Conservation (phyloP, 2,329 filamentous ascomycete genomes). For the Colletotrichum lini region DNA sequence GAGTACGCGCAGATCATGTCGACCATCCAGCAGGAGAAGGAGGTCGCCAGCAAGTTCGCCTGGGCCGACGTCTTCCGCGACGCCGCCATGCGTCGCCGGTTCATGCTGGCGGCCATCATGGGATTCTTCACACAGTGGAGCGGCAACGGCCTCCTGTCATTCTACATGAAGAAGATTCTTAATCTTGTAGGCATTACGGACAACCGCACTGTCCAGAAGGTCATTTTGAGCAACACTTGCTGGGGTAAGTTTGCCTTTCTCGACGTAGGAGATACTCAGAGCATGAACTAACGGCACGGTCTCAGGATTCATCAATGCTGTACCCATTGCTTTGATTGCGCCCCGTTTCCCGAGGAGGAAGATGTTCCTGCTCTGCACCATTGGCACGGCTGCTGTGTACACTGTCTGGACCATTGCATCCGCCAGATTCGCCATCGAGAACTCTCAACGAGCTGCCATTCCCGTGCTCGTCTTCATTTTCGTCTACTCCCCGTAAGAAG, state of each 20-base stretch:
- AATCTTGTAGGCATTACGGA: constrained; percentile 56
- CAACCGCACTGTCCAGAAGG: constrained; percentile 53
- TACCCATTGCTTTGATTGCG: constrained; percentile 54
- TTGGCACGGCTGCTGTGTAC: constrained; percentile 54
- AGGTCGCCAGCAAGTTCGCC: constrained; percentile 60
- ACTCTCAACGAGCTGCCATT: constrained; percentile 51
- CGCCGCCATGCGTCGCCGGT: constrained; percentile 57
- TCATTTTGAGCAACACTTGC: constrained; percentile 56
- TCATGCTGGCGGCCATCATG: constrained; percentile 62
- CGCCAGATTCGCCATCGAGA: constrained; percentile 54
- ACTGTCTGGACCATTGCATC: constrained; percentile 57
- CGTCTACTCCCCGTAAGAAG: constrained; percentile 55
- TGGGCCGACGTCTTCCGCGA: constrained; percentile 54
- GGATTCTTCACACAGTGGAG: constrained; percentile 60
- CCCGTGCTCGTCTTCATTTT: constrained; percentile 60
- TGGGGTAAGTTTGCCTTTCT: constrained; percentile 45
- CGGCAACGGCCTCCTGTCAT: constrained; percentile 52
- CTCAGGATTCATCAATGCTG: constrained; percentile 51
- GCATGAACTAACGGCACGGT: neutral
- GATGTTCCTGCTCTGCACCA: constrained; percentile 56
- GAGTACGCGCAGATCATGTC: constrained; percentile 71
- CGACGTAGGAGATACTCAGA: neutral
- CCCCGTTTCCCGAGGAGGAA: constrained; percentile 51
- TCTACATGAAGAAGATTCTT: constrained; percentile 58
- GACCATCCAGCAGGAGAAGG: constrained; percentile 62